Base-by-base conservation (phyloP, 371 early-diverging fungal species). In the Rhizomucor miehei region DNA sequence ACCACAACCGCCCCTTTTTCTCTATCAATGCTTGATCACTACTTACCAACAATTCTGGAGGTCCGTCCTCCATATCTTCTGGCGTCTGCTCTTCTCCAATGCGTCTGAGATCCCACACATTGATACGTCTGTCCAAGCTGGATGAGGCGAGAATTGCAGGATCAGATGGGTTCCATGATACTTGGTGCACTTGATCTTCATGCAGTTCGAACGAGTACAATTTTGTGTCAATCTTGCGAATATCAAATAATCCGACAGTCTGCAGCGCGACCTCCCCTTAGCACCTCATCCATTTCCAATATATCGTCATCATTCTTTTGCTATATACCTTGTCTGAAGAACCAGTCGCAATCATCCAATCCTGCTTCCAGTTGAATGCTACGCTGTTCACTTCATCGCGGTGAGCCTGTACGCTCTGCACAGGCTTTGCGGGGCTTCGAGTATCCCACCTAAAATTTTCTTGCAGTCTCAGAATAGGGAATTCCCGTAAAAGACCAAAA, bases 51-150 rank as follows among this genome's bases (percentile, higher is more conserved):
- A 99, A 80, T 73, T 99, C 99, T 20, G 99, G 97, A 53, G 98
- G 98, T 5, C 98, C 99, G 73, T 99, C 99, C 65, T 91, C 97
- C 34, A 92, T 92, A 74, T 97, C 98, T 68, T 97, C 99, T 12
- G 94, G 85, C 2, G 90, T 86, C 74, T 96, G 97, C 68, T 95
- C 96, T 63, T 91, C 89, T 50, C 99, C 98, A 63, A 94, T 93
- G 23, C 89, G 82, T 60, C 85, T 83, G 57, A 99, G 67, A 72
- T 99, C 99, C 99, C 99, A 99, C 23, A 99, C 82, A 57, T 89
- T 87, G 51, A 99, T 86, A 21, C 97, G 80, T 56, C 98, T 87
- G 80, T 99, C 99, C 43, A 86, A 84, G 56, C 89, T 82, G 17
- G 94, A 89, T 35, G 95, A 93, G 9, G 97, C 99, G 36, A 99